Evolutionary conservation across 768 basidiomycete species (phyloP), one percentile per base, ranked within the genome.

Genomic region (Lepiota venenata): DNA sequence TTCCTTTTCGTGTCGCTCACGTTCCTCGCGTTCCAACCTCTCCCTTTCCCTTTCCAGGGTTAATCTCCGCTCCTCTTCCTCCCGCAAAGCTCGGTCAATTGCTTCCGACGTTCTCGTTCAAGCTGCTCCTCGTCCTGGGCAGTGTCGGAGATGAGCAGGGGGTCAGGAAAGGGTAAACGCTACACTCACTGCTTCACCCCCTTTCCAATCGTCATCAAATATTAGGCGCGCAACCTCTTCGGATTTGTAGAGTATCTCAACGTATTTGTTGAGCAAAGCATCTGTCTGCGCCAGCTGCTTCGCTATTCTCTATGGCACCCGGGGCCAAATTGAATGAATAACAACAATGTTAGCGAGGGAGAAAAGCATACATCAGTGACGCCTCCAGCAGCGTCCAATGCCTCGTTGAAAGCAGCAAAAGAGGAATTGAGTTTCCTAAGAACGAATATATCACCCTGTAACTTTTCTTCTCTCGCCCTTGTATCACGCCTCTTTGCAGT

Each of bases 201-300:
- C 90, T 50, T 79, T 71, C 87, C 87, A 92, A 55, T 80, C 71
- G 56, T 89, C 85, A 64, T 92, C 89, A 56, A 91, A 83, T 15
- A 92, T 81, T 54, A 91, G 67, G 27, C 79, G 79, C 2, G 87
- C 72, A 56, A 81, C 76, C 12, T 81, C 77, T 66, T 91, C 89
- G 2, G 88, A 87, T 64, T 81, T 84, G 4, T 81, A 78, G 16
- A 92, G 71, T 44, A 89, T 81, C 39, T 69, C 71, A 40, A 88
- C 79, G 63, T 92, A 92, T 75, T 83, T 87, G 68, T 88, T 84
- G 55, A 92, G 71, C 53, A 92, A 70, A 1, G 78, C 80, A 61
- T 91, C 83, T 0, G 90, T 91, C 58, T 91, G 81, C 44, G 76
- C 78, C 32, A 92, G 66, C 58, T 90, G 88, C 27, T 66, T 68